Conservation (phyloP, 768 basidiomycete species). For the Suillus ampliporus region DNA sequence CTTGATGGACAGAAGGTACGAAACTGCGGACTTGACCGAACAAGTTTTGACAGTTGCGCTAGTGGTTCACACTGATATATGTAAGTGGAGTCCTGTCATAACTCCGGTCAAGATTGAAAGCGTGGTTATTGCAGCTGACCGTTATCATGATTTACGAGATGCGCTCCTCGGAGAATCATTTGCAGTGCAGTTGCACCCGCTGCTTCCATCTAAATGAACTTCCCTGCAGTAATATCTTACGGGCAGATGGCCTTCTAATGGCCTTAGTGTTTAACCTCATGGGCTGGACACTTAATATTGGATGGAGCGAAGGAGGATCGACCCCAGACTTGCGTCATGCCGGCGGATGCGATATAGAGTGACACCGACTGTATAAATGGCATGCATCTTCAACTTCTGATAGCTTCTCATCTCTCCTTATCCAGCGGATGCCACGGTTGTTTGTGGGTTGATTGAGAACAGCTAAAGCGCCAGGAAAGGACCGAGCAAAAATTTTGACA, state of each 20-base stretch:
- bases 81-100: neutral
- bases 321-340: neutral
- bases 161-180: neutral
- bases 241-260: neutral
- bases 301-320: neutral
- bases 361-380: conserved; percentile 1
- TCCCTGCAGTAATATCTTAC: neutral
- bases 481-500: neutral
- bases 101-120: neutral
- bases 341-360: conserved; percentile 1
- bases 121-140: neutral
- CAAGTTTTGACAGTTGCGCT: neutral
- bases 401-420: neutral
- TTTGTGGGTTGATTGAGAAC: neutral
- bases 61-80: conserved; percentile 2
- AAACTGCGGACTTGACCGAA: neutral
- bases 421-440: neutral
- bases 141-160: neutral
- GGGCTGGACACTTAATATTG: neutral
- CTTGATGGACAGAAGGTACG: neutral
- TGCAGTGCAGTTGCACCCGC: neutral
- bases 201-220: neutral
- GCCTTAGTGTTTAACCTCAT: too few relatives aligned
- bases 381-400: neutral
- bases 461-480: neutral